Base-by-base conservation (phyloP, 2,329 filamentous ascomycete species). In the Ophiocordyceps camponoti-floridani region DNA sequence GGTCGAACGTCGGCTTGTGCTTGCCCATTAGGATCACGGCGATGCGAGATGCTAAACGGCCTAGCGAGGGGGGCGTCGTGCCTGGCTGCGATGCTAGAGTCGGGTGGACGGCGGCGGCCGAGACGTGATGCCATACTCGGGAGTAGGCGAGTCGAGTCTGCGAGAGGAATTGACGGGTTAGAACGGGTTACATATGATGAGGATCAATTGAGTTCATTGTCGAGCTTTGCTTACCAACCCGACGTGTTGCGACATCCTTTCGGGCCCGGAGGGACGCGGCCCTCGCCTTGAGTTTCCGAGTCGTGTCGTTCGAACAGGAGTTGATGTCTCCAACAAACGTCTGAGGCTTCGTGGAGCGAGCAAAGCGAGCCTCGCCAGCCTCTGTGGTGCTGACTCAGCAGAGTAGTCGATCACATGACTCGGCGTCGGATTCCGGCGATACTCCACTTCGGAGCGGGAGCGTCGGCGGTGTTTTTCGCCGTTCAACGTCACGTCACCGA, bases 1-100 rank as follows among this genome's bases (percentile, higher is more conserved):
- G 91, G 66, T 96, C 85, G 68, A 79, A 98, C 63, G 91, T 94
- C 19, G 91, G 91, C 68, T 98, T 98, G 74, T 98, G 83, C 72
- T 98, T 98, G 67, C 91, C 91, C 88, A 96, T 95, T 44, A 95
- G 77, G 48, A 85, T 72, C 45, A 81, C 70, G 49, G 88, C 89
- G 62, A 95, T 94, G 50, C 82, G 79, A 44, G 82, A 86, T 49
- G 89, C 89, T 44, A 95, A 73, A 40, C 89, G 86, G 53, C 89
- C 89, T 38, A 95, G 81, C n/a, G 86, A 79, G 13, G 87, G 86
- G 16, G 77, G 72, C 18, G 78, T 78, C 23, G 77, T 62, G 53
- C 69, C 65, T 52, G 54, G 72, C 60, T 62, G 70, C 48, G 65
- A 79, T 54, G 66, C 77, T 54, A 81, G 74, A 14, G 64, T 69